Base-by-base conservation (phyloP, 805 yeast species). In the Saccharomycopsis amapae region DNA sequence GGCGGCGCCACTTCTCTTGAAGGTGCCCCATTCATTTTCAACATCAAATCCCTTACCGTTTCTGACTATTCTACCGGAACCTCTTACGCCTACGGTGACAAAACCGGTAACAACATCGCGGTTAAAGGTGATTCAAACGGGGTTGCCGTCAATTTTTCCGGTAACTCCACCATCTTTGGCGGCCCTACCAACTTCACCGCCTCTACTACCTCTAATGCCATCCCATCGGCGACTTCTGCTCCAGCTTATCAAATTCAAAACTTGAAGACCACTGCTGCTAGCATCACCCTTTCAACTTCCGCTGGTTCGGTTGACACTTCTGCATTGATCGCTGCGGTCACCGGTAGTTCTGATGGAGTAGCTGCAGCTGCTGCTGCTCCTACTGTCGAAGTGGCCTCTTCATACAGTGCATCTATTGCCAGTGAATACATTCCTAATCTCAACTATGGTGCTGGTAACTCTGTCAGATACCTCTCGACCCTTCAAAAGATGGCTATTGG, bases 1-100 rank as follows among this genome's bases (percentile, higher is more conserved):
- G 81, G 81, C 36, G 83, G 83, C 19, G 32, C 50, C 5, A 72
- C 81, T n/a, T 71, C 75, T 54, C 73, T 69, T 52, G 50, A 67
- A 9, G 56, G 69, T 15, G 78, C 73, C 13, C 57, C 58, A 22
- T 79, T 75, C 57, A 54, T 69, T 22, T 75, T 77, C 75, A 53
- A 62, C 47, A 66, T 81, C 51, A 62, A 74, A 53, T 60, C 67
- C 5, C 51, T 81, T 18, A 56, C 63, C 17, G 79, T 78, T 10
- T 63, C 71, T 34, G 78, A 73, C 53, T 74, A 73, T 56, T 72
- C 76, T n/a, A 59, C 72, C 4, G 78, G 78, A 6, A 45, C 60
- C 3, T 57, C 56, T 40, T 73, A 74, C 56, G 49, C 54, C 24
- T 73, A 72, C 55, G 45, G 58, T 4, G 74, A 70, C 53, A 50